phyloP scores from a whole-genome alignment of 2,329 filamentous ascomycete species.

The Alternaria alternata region DNA sequence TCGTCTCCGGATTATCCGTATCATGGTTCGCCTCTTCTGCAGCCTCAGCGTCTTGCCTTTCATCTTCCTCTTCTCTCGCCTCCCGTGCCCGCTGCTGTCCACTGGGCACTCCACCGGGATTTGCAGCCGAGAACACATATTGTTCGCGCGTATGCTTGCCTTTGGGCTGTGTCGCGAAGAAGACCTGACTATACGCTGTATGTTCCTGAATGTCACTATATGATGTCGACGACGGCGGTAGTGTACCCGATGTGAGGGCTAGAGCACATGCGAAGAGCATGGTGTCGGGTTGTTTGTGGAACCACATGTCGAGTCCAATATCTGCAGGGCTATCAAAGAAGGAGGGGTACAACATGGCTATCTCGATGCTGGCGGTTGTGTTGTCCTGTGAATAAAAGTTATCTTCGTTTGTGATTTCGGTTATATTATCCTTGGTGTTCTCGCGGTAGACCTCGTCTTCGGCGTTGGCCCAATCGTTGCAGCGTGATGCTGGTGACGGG shows the following conservation, averaged over 20 bases:
- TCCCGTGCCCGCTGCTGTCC: too few relatives aligned
- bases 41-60: background rate
- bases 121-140: background rate
- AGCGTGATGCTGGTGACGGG: background rate
- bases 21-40: background rate
- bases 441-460: background rate
- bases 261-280: background rate
- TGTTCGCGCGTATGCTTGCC: background rate
- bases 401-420: background rate
- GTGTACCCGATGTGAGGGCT: background rate
- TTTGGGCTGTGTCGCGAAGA: background rate
- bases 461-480: background rate
- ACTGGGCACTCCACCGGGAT: background rate
- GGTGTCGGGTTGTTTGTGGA: background rate
- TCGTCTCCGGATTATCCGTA: background rate
- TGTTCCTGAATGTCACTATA: background rate
- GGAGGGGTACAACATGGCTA: background rate
- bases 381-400: background rate
- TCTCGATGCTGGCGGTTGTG: background rate
- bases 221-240: background rate
- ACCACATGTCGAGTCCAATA: background rate
- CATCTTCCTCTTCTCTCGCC: background rate
- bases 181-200: background rate
- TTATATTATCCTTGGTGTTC: background rate
- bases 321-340: background rate